Percentiles rank a stretch among this genome's conserved stretches.
phyloP scores from a whole-genome alignment of 2,329 filamentous ascomycete species.

The Bipolaris zeicola region DNA sequence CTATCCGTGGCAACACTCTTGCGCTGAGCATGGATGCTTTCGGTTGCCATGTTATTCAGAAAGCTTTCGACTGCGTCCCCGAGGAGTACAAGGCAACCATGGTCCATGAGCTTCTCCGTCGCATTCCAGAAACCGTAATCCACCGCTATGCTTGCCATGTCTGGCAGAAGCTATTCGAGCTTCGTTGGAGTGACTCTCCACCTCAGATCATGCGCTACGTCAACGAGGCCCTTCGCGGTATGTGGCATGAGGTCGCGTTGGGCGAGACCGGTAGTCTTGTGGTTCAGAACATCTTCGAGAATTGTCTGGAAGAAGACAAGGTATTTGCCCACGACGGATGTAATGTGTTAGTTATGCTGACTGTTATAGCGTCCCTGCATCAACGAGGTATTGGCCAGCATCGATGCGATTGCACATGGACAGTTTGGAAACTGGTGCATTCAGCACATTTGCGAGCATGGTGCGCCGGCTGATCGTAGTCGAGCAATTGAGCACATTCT shows the following conservation, averaged over 20 bases:
- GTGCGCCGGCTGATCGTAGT: constrained; percentile 85
- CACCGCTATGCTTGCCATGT: constrained; percentile 99
- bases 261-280: constrained; percentile 97
- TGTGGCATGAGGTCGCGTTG: constrained; percentile 98
- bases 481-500: constrained; percentile 96
- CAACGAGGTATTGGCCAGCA: constrained; percentile 91
- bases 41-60: constrained; percentile 97
- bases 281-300: constrained; percentile 99
- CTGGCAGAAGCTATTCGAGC: constrained; percentile 98
- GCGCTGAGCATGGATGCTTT: constrained; percentile 98
- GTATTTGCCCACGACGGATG: constrained; percentile 53
- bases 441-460: constrained; percentile 98
- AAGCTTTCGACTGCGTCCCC: constrained; percentile 96
- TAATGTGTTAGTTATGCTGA: constrained; percentile 5
- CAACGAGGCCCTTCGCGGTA: constrained; percentile 90
- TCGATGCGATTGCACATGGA: constrained; percentile 94
- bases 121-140: constrained; percentile 96
- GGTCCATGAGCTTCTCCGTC: constrained; percentile 95
- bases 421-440: constrained; percentile 99
- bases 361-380: constrained; percentile 82
- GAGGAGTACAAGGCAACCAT: constrained; percentile 98
- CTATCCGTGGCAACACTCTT: constrained; percentile 91
- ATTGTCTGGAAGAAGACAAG: constrained; percentile 98
- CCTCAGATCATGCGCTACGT: constrained; percentile 99
- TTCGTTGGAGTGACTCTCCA: constrained; percentile 92